Evolutionary conservation across 1,284 basidiomycete genomes (phyloP).

Genomic region (Ceratobasidium papillatum): DNA sequence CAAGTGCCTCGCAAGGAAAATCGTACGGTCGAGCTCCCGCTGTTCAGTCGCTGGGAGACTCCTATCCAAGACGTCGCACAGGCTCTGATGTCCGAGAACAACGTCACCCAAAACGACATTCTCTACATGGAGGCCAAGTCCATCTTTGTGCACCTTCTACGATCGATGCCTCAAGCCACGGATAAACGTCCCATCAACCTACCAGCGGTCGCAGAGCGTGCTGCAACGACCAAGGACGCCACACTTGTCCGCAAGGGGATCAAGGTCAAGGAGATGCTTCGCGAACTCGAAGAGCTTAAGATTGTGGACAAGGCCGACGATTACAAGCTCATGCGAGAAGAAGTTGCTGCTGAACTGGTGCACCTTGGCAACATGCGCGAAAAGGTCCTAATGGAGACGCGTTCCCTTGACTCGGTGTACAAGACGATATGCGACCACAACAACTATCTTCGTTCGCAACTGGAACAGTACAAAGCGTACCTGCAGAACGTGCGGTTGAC

Average conservation of each 20-base stretch:
- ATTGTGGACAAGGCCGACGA: conserved; percentile 85
- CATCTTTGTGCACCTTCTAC: conserved; percentile 96
- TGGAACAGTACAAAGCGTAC: conserved; percentile 99
- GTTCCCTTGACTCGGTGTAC: conserved; percentile 93
- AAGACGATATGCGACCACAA: conserved; percentile 99
- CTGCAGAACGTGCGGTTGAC: conserved; percentile 96
- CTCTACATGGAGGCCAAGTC: conserved; percentile 99
- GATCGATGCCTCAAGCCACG: conserved; percentile 86
- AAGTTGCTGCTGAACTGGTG: conserved; percentile 92
- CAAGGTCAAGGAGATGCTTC: conserved; percentile 98
- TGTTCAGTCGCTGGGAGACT: conserved; percentile 99
- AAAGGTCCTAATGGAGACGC: conserved; percentile 93
- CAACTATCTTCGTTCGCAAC: conserved; percentile 92
- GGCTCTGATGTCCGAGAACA: conserved; percentile 90
- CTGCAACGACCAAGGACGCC: conserved; percentile 96
- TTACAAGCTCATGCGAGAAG: conserved; percentile 95
- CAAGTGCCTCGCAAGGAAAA: conserved; percentile 99
- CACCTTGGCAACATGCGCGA: conserved; percentile 96
- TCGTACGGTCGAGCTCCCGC: conserved; percentile 86
- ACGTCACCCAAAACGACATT: conserved; percentile 97
- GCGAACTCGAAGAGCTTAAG: conserved; percentile 92
- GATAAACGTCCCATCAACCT: conserved; percentile 92
- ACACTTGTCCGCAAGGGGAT: conserved; percentile 95
- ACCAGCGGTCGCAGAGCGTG: conserved; percentile 88
- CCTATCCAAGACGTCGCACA: conserved; percentile 97